Base-by-base conservation (phyloP, 163 green algal genomes). In the Chlamydomonas reinhardtii region DNA sequence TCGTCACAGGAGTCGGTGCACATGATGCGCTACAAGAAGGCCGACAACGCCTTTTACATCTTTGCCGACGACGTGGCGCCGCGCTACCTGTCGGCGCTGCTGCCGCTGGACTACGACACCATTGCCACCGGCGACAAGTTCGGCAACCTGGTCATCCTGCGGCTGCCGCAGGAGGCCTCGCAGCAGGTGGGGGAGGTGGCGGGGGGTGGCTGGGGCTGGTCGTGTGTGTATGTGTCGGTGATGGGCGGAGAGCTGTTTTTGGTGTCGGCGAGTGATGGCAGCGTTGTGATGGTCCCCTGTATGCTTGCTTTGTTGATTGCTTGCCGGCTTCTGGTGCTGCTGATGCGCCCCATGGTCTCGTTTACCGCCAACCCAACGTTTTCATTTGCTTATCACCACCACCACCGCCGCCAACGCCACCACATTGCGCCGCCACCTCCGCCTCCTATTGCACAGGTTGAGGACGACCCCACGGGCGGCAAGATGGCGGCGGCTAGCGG, bases 21-120 rank as follows among this genome's bases (percentile, higher is more conserved):
- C 76, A 86, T 91, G 48, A 91, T 94, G 87, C 73, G 96, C 89
- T 99, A 99, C 94, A 95, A 96, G 80, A 92, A 90, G 79, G 79
- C 89, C 9, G 97, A 99, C 76, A 98, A 98, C 89, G 85, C 89
- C 75, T 93, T 99, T 48, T 99, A 99, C 92, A 92, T 96, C n/a
- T 99, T 99, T 91, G 97, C 97, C 0, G 97, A 99, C 91, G 97
- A 99, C 90, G 85, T 94, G 9, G 88, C 91, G 35, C 96, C 93
- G 4, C 90, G 94, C 34, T 97, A 96, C 93, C 76, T 99, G 52
- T 98, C 96, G 0, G 79, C 92, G 15, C 76, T 94, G 27, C 88
- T 98, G 76, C 93, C 92, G 31, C 91, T 99, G 29, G 98, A 99
- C 92, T 99, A 99, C 87, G 97, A 99, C 94, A 99, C 97, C 4